Base-by-base conservation (phyloP, 768 basidiomycete genomes). In the Exsudoporus frostii region DNA sequence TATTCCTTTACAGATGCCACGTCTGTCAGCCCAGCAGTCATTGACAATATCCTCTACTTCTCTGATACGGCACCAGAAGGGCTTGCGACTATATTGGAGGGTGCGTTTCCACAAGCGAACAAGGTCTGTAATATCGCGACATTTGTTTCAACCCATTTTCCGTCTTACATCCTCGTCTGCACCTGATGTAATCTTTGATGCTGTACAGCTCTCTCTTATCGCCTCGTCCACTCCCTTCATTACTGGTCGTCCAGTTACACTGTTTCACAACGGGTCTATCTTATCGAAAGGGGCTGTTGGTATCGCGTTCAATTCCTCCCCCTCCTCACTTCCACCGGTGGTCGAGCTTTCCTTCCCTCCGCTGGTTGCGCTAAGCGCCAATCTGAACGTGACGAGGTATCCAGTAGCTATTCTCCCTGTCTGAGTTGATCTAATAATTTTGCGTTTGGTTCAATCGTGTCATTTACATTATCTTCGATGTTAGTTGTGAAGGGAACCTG, bases 211-310 rank as follows among this genome's bases (percentile, higher is more conserved):
- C 48, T 87, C 88, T 5, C 74, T 91, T 19, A 67, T 86, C 20
- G 85, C 84, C 0, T 75, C 88, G 0, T 85, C 88, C 3, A 92
- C 90, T 2, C 88, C 89, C 1, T 92, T 92, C 65, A 71, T 89
- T 6, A 91, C 88, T 1, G 90, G 89, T 14, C 72, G 85, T 19
- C 83, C 85, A 1, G 80, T 85, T 27, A 91, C 90, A 0, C 72
- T 92, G 10, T 83, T 90, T 54, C 68, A 77, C 53, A 79, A 86
- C 45, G 71, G 74, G 34, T 63, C 75, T 1, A 76, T 89, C 24
- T 67, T 78, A 50, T 82, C 80, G 0, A 73, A 78, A 7, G 90
- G 90, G 7, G 88, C 88, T 4, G 80, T 91, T 11, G 90, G 89
- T 0, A 51, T 92, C 7, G 86, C 80, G 0, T 56, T 85, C 25